Conservation (phyloP, 495 filamentous ascomycete genomes). For the Penicillium maclennaniae region DNA sequence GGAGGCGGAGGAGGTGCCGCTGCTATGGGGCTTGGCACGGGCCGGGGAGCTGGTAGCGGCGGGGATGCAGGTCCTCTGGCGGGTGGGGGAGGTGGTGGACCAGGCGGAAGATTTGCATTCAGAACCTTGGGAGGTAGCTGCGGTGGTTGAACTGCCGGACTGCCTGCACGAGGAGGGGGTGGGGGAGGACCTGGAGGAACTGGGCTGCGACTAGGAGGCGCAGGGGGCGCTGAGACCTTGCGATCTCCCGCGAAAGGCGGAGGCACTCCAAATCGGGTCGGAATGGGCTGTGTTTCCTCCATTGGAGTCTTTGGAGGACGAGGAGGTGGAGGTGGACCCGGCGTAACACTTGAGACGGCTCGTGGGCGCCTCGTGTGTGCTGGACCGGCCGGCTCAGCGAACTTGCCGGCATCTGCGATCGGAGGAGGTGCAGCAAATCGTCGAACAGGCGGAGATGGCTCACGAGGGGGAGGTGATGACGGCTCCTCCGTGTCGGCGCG, state of each 20-base stretch:
- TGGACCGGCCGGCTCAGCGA: slow-evolving; percentile 53
- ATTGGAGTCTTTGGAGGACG: slow-evolving; percentile 82
- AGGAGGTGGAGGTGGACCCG: slow-evolving; percentile 80
- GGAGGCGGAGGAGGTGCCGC: slow-evolving; percentile 28
- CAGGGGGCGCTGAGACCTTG: slow-evolving; percentile 61
- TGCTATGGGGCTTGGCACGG: slow-evolving; percentile 32
- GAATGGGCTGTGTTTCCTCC: slow-evolving; percentile 52
- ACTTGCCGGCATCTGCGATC: slow-evolving; percentile 81
- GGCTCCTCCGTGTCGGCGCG: slow-evolving; percentile 50
- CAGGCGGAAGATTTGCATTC: slow-evolving; percentile 28
- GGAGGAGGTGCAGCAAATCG: slow-evolving; percentile 82
- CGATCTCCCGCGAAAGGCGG: slow-evolving; percentile 75
- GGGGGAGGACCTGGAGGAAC: slow-evolving; percentile 55
- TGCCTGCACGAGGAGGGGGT: slow-evolving; percentile 62
- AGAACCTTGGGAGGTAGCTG: slow-evolving; percentile 72
- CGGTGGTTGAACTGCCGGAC: slow-evolving; percentile 49
- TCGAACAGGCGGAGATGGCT: slow-evolving; percentile 46
- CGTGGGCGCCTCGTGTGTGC: slow-evolving; percentile 51
- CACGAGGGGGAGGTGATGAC: slow-evolving; percentile 47
- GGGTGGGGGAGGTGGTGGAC: slow-evolving; percentile 58
- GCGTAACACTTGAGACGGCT: slow-evolving; percentile 55
- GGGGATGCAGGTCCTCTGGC: slow-evolving; percentile 47
- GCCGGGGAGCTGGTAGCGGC: slow-evolving; percentile 43
- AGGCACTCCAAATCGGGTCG: slow-evolving; percentile 69
- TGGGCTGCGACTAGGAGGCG: slow-evolving; percentile 66